Percentiles rank a stretch among this genome's conserved stretches.
Conservation (phyloP, 164 flowering plant species). For the Pachysandra terminalis region DNA sequence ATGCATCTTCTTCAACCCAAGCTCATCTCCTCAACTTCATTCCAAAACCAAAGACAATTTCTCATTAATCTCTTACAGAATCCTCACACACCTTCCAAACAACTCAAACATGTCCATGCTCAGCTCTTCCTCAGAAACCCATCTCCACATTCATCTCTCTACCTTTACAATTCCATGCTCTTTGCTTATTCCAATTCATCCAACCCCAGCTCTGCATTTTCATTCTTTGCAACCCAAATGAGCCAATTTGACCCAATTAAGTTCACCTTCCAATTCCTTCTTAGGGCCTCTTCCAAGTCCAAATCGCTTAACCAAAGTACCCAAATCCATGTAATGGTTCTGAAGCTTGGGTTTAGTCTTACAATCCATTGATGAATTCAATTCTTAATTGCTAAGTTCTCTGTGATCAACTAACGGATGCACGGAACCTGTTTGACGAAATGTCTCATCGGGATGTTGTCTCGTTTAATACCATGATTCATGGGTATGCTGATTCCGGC, state of each 20-base stretch:
- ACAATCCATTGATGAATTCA: no score
- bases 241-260: constrained; percentile 7
- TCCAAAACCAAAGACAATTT: constrained; percentile 1
- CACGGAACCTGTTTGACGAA: no score
- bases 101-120: no score
- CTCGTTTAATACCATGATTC: no score
- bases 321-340: no score
- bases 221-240: constrained; percentile 23
- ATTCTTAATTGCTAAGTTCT: no score
- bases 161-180: constrained; percentile 22
- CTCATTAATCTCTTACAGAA: constrained; percentile 17
- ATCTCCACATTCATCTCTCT: constrained; percentile 16
- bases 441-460: no score
- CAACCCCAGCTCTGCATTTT: constrained; percentile 16
- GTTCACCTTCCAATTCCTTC: constrained; percentile 26
- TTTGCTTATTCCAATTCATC: constrained; percentile 21
- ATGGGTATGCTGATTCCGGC: no score
- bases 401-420: no score
- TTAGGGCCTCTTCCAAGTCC: constrained; percentile 17
- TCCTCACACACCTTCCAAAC: constrained; percentile 16
- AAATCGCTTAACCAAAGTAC: constrained; percentile 3
- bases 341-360: no score
- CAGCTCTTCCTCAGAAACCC: no score
- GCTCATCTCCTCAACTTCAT: neutral
- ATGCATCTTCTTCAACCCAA: constrained; percentile 13